These are phyloP conservation scores for Tolypocladium ophioglossoides DNA, from an alignment of 2,329 filamentous ascomycete genomes.

Conservation along the genomic window DNA sequence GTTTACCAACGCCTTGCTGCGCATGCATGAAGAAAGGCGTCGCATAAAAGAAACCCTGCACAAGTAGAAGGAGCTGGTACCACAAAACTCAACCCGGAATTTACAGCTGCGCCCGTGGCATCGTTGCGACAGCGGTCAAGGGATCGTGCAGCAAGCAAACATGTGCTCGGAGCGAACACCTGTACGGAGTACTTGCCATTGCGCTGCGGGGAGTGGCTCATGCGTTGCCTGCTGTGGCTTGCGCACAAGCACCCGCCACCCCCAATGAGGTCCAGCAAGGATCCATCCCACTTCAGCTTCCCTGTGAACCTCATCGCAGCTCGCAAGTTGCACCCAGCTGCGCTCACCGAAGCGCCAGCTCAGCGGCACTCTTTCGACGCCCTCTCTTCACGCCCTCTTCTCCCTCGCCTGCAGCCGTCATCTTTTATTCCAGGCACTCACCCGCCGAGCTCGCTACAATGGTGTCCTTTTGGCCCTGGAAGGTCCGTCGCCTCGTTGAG, in stretches of 20 bases:
- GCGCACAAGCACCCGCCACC: neutral
- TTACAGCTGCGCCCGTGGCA: neutral
- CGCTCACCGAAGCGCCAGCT: neutral
- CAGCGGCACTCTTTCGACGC: neutral
- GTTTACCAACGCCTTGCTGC: neutral
- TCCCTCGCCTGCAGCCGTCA: neutral
- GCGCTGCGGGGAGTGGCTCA: too few relatives aligned
- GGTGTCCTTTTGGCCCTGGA: slow-evolving; percentile 13
- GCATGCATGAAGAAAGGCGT: neutral
- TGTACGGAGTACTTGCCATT: too few relatives aligned
- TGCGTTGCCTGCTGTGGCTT: neutral
- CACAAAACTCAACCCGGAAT: neutral
- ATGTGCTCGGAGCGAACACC: neutral
- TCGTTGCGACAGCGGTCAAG: neutral
- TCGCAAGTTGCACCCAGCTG: neutral
- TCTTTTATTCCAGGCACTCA: neutral
- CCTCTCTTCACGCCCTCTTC: neutral
- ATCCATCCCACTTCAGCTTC: too few relatives aligned
- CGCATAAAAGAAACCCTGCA: neutral
- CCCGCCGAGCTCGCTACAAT: slow-evolving; percentile 1
- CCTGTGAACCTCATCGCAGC: too few relatives aligned
- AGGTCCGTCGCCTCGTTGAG: slow-evolving; percentile 3
- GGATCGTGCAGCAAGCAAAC: neutral
- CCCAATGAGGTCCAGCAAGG: neutral
- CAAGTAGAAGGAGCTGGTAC: neutral